Evolutionary conservation across 2,329 filamentous ascomycete species (phyloP).

Genomic region (Penicillium decumbens): DNA sequence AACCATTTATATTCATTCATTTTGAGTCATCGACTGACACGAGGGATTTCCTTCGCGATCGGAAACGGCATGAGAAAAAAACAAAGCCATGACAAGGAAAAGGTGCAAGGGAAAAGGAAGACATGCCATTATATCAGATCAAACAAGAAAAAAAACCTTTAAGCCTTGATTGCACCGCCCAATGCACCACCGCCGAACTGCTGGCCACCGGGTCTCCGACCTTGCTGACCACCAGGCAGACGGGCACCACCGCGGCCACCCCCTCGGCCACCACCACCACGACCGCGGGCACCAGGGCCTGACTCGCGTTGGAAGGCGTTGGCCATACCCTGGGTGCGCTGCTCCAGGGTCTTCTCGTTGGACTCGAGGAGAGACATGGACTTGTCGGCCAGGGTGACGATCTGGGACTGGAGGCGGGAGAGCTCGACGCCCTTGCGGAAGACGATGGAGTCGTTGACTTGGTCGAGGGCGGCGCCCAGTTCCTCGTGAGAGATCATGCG

Average conservation of each 20-base stretch:
- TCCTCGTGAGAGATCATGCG: conserved; percentile 99
- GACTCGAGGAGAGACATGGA: conserved; percentile 91
- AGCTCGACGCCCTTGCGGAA: conserved; percentile 99
- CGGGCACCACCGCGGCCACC: conserved; percentile 38
- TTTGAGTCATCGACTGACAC: conserved; percentile 19
- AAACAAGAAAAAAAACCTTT: conserved; percentile 23
- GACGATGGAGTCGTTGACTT: conserved; percentile 94
- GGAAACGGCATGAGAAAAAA: conserved; percentile 20
- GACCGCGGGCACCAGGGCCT: conserved; percentile 64
- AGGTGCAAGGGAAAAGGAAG: conserved; percentile 20
- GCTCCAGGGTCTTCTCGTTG: conserved; percentile 95
- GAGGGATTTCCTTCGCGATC: conserved; percentile 15
- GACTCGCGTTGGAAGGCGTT: conserved; percentile 94
- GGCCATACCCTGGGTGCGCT: conserved; percentile 89
- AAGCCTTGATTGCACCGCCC: conserved; percentile 50
- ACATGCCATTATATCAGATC: conserved; percentile 33
- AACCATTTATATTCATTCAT: conserved; percentile 26
- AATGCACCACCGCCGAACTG: conserved; percentile 50
- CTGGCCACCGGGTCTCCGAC: conserved; percentile 46
- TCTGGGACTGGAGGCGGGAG: conserved; percentile 88
- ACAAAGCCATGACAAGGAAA: conserved; percentile 20
- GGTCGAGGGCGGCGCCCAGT: conserved; percentile 89
- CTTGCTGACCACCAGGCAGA: conserved; percentile 38
- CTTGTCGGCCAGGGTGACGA: conserved; percentile 92
- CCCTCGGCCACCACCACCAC: conserved; percentile 44